Evolutionary conservation across 129 eudicot genomes (phyloP), one percentile per base, ranked within the genome.

Genomic region (Chrysanthemum lavandulifolium): DNA sequence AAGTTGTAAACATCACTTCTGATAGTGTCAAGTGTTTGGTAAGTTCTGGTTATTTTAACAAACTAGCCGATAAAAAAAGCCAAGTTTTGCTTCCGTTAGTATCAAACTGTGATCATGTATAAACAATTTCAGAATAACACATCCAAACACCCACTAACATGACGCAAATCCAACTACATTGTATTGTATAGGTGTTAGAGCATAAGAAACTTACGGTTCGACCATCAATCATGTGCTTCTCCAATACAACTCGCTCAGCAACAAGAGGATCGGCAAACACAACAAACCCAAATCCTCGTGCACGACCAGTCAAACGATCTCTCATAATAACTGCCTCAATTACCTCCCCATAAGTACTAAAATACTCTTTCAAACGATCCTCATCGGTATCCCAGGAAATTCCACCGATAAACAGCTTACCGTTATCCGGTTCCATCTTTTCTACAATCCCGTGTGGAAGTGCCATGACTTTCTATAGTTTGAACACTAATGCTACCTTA

Each of bases 361-460:
- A 90, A 80, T 90, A 87, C 64, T 85, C 87, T 68, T 78, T 90
- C 51, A 90, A 74, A 16, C 91, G 88, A 68, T 85, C 91, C 72
- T 90, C 97, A 82, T 87, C 90, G 1, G 97, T 90, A 83, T 90
- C 97, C 94, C 97, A 87, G 3, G 97, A 90, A 71, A 90, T 90
- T 82, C 97, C 97, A 81, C 97, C 97, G 6, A 90, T 79, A 72
- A 90, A 90, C 10, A 90, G 83, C 86, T 90, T 90, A 25, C 97
- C 89, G n/a, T 81, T 83, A 83, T 87, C 91, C 15, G 75, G 80
- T 66, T 87, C 91, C 97, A 87, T 85, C 81, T 79, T 81, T 58
- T 79, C 82, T 76, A 64, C 78, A 76, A 69, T 72, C 53, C 73
- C 80, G 53, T 69, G 61, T 11, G 61, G 75, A 85, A 74, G 73